Percentiles rank a stretch among this genome's conserved stretches.
Conservation (phyloP, 306 rosid genomes). For the Begonia fuchsioides region DNA sequence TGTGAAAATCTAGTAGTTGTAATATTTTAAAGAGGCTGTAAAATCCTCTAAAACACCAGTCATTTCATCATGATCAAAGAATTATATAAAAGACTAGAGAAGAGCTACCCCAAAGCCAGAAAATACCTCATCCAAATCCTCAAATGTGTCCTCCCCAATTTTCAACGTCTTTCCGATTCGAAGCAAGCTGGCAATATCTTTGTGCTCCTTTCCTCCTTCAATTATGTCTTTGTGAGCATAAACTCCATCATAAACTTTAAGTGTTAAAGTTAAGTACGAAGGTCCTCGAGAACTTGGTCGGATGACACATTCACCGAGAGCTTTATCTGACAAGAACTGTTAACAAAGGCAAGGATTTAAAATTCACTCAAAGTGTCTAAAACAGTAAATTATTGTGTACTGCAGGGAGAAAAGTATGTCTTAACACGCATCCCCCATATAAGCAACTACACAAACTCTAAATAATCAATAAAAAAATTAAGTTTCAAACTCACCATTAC, state of each 20-base stretch:
- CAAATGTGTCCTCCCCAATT: constrained; percentile 97
- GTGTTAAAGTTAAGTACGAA: constrained; percentile 75
- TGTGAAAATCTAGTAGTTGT: no score
- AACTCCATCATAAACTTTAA: constrained; percentile 84
- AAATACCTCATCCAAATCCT: constrained; percentile 93
- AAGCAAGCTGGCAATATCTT: constrained; percentile 87
- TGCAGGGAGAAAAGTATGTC: not conserved
- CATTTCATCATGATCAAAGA: no score
- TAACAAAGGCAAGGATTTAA: constrained; percentile 1
- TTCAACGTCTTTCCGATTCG: constrained; percentile 92
- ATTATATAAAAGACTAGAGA: no score
- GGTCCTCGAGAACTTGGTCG: constrained; percentile 99
- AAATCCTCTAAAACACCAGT: no score
- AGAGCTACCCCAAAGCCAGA: not conserved
- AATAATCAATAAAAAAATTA: no score
- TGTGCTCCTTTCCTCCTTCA: constrained; percentile 98
- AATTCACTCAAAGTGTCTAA: not conserved
- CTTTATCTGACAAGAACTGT: constrained; percentile 89
- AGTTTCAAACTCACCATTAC: no score
- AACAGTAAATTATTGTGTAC: not conserved
- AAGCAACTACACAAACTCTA: no score
- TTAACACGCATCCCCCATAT: no score
- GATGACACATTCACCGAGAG: constrained; percentile 84
- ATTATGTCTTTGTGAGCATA: constrained; percentile 94
- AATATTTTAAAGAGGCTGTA: no score